A percentile compares a stretch with the other conserved stretches of the same genome.
Conservation (phyloP, 1,284 basidiomycete species). For the Apiotrichum siamense region DNA sequence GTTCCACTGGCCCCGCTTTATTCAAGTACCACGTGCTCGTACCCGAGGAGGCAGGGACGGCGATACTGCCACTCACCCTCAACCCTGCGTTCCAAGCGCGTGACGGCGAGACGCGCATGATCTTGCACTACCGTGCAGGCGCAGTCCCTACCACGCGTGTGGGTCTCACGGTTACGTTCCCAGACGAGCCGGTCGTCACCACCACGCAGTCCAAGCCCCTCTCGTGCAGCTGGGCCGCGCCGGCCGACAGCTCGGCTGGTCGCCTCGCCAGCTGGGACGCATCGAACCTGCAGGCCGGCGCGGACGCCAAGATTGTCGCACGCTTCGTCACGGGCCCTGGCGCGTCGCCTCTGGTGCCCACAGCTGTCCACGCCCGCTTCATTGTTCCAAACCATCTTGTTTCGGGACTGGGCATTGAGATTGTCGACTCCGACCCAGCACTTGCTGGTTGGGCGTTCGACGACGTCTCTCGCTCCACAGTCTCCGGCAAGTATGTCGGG, state of each 20-base stretch:
- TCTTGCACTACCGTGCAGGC: slow-evolving; percentile 48
- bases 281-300: slow-evolving; percentile 18
- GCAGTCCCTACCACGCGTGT: slow-evolving; percentile 35
- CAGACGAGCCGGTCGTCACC: slow-evolving; percentile 36
- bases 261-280: slow-evolving; percentile 48
- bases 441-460: slow-evolving; percentile 1
- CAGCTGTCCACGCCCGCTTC: slow-evolving; percentile 49
- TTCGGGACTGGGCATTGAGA: slow-evolving; percentile 45
- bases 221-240: slow-evolving; percentile 43
- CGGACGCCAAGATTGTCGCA: slow-evolving; percentile 50
- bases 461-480: background rate
- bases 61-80: slow-evolving; percentile 47
- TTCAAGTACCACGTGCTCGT: slow-evolving; percentile 54
- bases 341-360: slow-evolving; percentile 25
- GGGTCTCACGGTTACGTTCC: slow-evolving; percentile 44
- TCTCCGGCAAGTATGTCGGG: slow-evolving; percentile 14
- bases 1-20: slow-evolving; percentile 40
- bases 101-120: slow-evolving; percentile 51
- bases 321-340: slow-evolving; percentile 43
- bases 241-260: slow-evolving; percentile 14
- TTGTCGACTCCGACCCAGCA: slow-evolving; percentile 17
- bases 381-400: slow-evolving; percentile 41
- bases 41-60: slow-evolving; percentile 32
- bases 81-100: slow-evolving; percentile 52
- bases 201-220: slow-evolving; percentile 53